phyloP scores from a whole-genome alignment of 345 rosid genomes.

The Aquilaria sinensis region DNA sequence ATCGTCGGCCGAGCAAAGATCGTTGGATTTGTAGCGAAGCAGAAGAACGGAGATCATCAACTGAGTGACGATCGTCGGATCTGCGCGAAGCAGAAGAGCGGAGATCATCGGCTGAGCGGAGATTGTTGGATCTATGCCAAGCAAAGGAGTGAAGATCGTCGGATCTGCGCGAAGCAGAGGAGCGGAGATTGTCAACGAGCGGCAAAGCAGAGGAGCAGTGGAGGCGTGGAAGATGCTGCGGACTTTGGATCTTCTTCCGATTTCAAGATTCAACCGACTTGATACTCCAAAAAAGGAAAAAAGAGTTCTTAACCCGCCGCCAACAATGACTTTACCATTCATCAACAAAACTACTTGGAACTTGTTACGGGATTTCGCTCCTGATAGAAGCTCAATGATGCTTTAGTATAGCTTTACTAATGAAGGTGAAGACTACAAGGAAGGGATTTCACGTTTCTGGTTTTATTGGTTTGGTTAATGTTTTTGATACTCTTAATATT shows the following conservation, averaged over 20 bases:
- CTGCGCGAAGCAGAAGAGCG: too few relatives aligned
- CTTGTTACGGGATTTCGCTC: slow-evolving; percentile 40
- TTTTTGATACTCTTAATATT: too few relatives aligned
- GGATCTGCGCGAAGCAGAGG: too few relatives aligned
- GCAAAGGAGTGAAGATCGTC: too few relatives aligned
- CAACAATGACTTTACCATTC: slow-evolving; percentile 40
- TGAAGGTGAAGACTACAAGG: slow-evolving; percentile 26
- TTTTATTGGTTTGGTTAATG: too few relatives aligned
- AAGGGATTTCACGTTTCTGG: background rate
- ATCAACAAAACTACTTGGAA: slow-evolving; percentile 62
- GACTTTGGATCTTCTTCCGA: slow-evolving; percentile 44
- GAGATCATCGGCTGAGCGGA: too few relatives aligned
- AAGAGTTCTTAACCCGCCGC: slow-evolving; percentile 52
- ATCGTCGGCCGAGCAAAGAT: too few relatives aligned
- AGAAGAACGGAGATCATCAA: too few relatives aligned
- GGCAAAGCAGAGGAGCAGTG: slow-evolving; percentile 8
- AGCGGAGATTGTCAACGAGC: too few relatives aligned
- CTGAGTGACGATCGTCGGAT: too few relatives aligned
- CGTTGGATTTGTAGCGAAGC: too few relatives aligned
- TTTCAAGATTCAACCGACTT: slow-evolving; percentile 29
- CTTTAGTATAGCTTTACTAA: slow-evolving; percentile 21
- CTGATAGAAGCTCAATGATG: slow-evolving; percentile 21
- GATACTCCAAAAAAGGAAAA: slow-evolving; percentile 18
- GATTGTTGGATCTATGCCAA: too few relatives aligned
- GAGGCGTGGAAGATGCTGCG: slow-evolving; percentile 57